Evolutionary conservation across 2,329 filamentous ascomycete genomes (phyloP).

Genomic region (Cercospora janseana): DNA sequence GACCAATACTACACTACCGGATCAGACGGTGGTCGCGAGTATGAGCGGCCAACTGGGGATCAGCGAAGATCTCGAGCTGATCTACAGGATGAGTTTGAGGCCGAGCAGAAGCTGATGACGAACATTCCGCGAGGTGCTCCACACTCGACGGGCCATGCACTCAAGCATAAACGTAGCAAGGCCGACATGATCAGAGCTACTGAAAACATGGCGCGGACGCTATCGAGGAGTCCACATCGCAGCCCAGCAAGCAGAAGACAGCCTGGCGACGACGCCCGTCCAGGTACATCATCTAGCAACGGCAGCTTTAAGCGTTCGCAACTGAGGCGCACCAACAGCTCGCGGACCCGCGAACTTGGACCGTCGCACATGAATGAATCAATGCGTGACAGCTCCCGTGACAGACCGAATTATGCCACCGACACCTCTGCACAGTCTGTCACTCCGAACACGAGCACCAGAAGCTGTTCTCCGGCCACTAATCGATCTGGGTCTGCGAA

Average conservation of each 20-base stretch:
- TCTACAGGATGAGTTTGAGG: constrained; percentile 7
- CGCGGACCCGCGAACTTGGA: background rate
- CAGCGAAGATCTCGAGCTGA: constrained; percentile 10
- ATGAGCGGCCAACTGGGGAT: background rate
- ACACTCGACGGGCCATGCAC: constrained; percentile 2
- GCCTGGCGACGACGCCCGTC: background rate
- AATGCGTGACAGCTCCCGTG: background rate
- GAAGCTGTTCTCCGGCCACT: background rate
- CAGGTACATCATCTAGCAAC: constrained; percentile 11
- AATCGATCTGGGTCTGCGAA: background rate
- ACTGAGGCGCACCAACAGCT: background rate
- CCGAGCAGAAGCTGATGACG: constrained; percentile 2
- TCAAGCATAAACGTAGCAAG: constrained; percentile 12
- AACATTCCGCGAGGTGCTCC: constrained; percentile 9
- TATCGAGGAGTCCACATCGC: constrained; percentile 13
- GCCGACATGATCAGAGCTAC: constrained; percentile 11
- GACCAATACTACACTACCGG: background rate
- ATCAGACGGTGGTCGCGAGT: background rate
- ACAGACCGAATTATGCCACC: no score
- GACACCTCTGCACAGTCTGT: no score
- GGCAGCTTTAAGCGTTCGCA: constrained; percentile 1
- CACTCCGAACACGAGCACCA: background rate
- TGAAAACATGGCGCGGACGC: constrained; percentile 10
- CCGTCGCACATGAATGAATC: background rate
- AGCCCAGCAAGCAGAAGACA: constrained; percentile 5